phyloP scores from a whole-genome alignment of 495 filamentous ascomycete species.

The Penicillium egyptiacum region DNA sequence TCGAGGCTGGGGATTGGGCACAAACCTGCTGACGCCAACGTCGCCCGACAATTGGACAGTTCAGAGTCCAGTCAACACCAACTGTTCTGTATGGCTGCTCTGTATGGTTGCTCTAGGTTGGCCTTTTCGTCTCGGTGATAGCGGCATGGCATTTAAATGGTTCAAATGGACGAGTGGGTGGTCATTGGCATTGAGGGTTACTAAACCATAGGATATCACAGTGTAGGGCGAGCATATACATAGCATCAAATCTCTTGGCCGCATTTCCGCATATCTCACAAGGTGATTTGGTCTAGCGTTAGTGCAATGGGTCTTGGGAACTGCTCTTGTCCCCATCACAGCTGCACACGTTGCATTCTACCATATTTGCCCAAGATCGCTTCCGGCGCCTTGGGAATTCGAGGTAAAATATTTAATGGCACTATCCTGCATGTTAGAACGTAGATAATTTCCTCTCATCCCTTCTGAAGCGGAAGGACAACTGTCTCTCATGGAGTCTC shows the following conservation, averaged over 20 bases:
- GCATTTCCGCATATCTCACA: slow-evolving; percentile 1
- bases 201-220: background rate
- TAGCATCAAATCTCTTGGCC: background rate
- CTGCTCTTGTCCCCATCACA: slow-evolving; percentile 20
- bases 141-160: background rate
- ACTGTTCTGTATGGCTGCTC: slow-evolving; percentile 3
- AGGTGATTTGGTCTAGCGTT: background rate
- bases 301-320: slow-evolving; percentile 7
- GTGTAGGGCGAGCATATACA: background rate
- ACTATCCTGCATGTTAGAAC: background rate
- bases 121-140: background rate
- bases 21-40: slow-evolving; percentile 17
- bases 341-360: slow-evolving; percentile 41
- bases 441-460: slow-evolving; percentile 7
- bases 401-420: slow-evolving; percentile 16
- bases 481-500: slow-evolving; percentile 32
- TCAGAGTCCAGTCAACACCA: background rate
- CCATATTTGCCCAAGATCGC: slow-evolving; percentile 23
- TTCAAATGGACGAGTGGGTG: background rate
- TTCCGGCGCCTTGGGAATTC: slow-evolving; percentile 13
- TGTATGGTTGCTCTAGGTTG: slow-evolving; percentile 3
- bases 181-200: background rate
- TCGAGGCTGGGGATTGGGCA: slow-evolving; percentile 31
- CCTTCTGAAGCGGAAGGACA: slow-evolving; percentile 2
- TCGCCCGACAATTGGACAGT: slow-evolving; percentile 4